Evolutionary conservation across 257 asterid genomes (phyloP).

Genomic region (Penstemon davidsonii): DNA sequence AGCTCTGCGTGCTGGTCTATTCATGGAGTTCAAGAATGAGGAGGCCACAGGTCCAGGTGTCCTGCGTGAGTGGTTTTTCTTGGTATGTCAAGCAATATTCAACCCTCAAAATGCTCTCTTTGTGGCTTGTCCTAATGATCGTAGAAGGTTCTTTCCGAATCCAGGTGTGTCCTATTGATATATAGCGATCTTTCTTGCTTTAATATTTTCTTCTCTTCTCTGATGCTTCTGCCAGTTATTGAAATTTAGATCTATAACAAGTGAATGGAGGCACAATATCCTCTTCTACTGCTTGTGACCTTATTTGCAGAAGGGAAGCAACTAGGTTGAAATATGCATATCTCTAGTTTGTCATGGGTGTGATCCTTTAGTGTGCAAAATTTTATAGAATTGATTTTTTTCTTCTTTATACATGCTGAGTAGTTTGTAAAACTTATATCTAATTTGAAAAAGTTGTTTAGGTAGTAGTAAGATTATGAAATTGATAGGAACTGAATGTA

Average conservation of each 20-base stretch:
- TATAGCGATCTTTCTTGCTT: slow-evolving; percentile 13
- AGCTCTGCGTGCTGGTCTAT: slow-evolving; percentile 64
- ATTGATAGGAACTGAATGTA: background rate
- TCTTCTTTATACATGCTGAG: slow-evolving; percentile 4
- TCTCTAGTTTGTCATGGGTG: slow-evolving; percentile 3
- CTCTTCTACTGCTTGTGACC: background rate
- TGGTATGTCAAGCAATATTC: slow-evolving; percentile 84
- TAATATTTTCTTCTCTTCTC: slow-evolving; percentile 16
- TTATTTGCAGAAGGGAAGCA: background rate
- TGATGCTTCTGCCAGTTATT: slow-evolving; percentile 19
- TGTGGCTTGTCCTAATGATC: slow-evolving; percentile 82
- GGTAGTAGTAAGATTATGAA: background rate
- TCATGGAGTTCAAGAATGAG: slow-evolving; percentile 91
- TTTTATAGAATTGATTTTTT: background rate
- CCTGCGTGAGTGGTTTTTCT: slow-evolving; percentile 88
- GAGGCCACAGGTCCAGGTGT: slow-evolving; percentile 96
- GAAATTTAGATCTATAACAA: background rate
- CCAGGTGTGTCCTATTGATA: slow-evolving; percentile 51
- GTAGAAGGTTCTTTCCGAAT: slow-evolving; percentile 88
- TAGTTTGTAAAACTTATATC: background rate
- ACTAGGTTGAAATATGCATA: slow-evolving; percentile 6
- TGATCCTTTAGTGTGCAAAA: slow-evolving; percentile 3
- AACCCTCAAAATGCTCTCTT: slow-evolving; percentile 86
- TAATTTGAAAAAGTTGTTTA: background rate
- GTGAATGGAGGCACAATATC: background rate